Percentiles rank a stretch among this genome's conserved stretches.
Conservation (phyloP, 352 stramenopile species). For the Pythium brachiatum region DNA sequence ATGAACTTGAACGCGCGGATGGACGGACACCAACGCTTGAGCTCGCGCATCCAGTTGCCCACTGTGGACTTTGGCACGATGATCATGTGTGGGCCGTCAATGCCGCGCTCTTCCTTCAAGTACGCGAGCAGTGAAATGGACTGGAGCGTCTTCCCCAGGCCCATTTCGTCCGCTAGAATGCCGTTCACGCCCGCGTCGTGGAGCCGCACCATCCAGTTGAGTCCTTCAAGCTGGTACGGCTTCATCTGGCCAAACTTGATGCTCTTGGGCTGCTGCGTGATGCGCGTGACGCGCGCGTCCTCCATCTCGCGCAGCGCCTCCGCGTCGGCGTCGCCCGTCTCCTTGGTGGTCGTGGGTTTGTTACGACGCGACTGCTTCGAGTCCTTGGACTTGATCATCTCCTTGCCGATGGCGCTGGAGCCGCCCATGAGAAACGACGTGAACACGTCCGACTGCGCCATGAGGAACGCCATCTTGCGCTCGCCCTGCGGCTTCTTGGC, state of each 20-base stretch:
- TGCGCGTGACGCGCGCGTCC: slow-evolving; percentile 73
- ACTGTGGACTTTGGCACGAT: slow-evolving; percentile 98
- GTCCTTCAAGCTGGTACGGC: slow-evolving; percentile 82
- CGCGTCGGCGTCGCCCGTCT: slow-evolving; percentile 67
- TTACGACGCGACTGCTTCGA: slow-evolving; percentile 45
- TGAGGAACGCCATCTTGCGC: slow-evolving; percentile 86
- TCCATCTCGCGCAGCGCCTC: slow-evolving; percentile 75
- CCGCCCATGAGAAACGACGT: slow-evolving; percentile 87
- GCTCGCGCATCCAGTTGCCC: slow-evolving; percentile 98
- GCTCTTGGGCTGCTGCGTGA: slow-evolving; percentile 76
- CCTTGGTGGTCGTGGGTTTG: slow-evolving; percentile 57
- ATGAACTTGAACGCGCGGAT: slow-evolving; percentile 96
- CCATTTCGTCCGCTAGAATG: slow-evolving; percentile 87
- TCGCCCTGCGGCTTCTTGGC: slow-evolving; percentile 46
- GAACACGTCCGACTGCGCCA: slow-evolving; percentile 87
- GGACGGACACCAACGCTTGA: slow-evolving; percentile 95
- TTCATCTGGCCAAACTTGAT: slow-evolving; percentile 90
- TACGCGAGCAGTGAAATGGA: slow-evolving; percentile 97
- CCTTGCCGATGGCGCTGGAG: slow-evolving; percentile 68
- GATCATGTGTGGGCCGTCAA: slow-evolving; percentile 97
- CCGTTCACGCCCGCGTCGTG: slow-evolving; percentile 89
- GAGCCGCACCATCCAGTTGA: slow-evolving; percentile 93
- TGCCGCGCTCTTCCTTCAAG: slow-evolving; percentile 90
- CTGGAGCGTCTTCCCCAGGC: slow-evolving; percentile 96
- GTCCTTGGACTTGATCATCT: slow-evolving; percentile 54